Conservation (phyloP, 2,329 filamentous ascomycete genomes). For the Coccinonectria pachysandricola region DNA sequence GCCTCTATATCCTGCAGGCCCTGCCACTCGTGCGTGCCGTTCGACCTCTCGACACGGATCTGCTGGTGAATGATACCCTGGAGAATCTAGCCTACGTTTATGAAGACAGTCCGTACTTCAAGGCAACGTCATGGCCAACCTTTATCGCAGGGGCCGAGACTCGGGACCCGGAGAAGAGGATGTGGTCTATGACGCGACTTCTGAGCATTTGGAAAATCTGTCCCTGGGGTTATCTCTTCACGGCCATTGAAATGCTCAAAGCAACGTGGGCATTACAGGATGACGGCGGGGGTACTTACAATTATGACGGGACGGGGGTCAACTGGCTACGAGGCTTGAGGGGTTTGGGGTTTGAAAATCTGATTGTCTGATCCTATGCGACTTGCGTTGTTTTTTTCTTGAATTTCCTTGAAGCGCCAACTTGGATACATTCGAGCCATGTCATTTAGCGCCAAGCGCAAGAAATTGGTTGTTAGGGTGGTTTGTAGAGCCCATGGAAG, state of each 20-base stretch:
- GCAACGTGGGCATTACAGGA: constrained; percentile 38
- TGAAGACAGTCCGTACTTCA: constrained; percentile 42
- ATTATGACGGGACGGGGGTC: constrained; percentile 10
- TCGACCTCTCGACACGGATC: constrained; percentile 28
- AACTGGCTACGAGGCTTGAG: constrained; percentile 35
- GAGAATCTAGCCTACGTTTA: constrained; percentile 38
- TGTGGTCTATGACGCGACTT: constrained; percentile 41
- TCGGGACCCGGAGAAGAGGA: constrained; percentile 33
- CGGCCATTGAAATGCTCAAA: constrained; percentile 37
- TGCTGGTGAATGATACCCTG: constrained; percentile 40
- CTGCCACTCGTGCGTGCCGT: constrained; percentile 28
- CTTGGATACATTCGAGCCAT: too few relatives aligned
- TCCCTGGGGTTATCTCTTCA: constrained; percentile 41
- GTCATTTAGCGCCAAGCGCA: too few relatives aligned
- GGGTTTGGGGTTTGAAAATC: constrained; percentile 32
- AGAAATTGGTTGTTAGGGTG: too few relatives aligned
- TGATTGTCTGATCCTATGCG: constrained; percentile 37
- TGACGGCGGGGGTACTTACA: constrained; percentile 8
- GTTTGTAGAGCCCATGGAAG: too few relatives aligned
- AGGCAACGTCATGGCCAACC: constrained; percentile 49
- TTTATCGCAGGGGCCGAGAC: constrained; percentile 49
- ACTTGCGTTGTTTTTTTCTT: too few relatives aligned
- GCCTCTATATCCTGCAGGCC: constrained; percentile 35
- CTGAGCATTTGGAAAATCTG: constrained; percentile 34
- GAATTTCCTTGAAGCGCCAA: too few relatives aligned